phyloP scores from a whole-genome alignment of 495 filamentous ascomycete genomes.

The Daldinia decipiens region DNA sequence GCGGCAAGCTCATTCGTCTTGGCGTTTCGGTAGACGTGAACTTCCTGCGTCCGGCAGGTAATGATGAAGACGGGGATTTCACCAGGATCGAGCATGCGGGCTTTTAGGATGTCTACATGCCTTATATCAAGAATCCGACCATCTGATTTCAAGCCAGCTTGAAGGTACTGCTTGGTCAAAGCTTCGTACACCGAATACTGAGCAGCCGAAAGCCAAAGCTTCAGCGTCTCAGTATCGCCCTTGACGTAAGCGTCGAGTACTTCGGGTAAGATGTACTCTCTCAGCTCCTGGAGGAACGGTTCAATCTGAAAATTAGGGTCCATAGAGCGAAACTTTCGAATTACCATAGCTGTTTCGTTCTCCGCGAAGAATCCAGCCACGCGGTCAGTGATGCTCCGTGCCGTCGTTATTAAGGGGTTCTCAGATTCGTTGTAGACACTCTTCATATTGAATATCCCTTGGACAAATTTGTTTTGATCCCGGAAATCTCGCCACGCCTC shows the following conservation, averaged over 20 bases:
- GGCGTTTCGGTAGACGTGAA: constrained; percentile 92
- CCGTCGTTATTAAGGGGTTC: constrained; percentile 92
- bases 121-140: constrained; percentile 94
- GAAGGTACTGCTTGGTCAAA: constrained; percentile 91
- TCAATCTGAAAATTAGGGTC: constrained; percentile 96
- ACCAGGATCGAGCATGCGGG: constrained; percentile 93
- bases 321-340: constrained; percentile 97
- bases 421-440: constrained; percentile 92
- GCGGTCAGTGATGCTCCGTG: constrained; percentile 90
- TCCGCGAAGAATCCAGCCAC: constrained; percentile 97
- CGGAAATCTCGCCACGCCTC: constrained; percentile 94
- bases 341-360: constrained; percentile 95
- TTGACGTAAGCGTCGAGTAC: constrained; percentile 98
- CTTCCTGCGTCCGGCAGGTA: constrained; percentile 95
- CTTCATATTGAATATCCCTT: constrained; percentile 84
- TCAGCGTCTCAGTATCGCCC: constrained; percentile 89
- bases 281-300: constrained; percentile 89
- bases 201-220: constrained; percentile 93
- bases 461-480: constrained; percentile 87
- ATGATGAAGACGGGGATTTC: constrained; percentile 98
- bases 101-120: constrained; percentile 88
- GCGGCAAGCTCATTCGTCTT: constrained; percentile 90
- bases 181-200: constrained; percentile 96
- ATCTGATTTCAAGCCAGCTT: constrained; percentile 90
- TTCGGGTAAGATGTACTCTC: constrained; percentile 97